phyloP scores from a whole-genome alignment of 2,329 filamentous ascomycete genomes.

The Aspergillus floridensis region DNA sequence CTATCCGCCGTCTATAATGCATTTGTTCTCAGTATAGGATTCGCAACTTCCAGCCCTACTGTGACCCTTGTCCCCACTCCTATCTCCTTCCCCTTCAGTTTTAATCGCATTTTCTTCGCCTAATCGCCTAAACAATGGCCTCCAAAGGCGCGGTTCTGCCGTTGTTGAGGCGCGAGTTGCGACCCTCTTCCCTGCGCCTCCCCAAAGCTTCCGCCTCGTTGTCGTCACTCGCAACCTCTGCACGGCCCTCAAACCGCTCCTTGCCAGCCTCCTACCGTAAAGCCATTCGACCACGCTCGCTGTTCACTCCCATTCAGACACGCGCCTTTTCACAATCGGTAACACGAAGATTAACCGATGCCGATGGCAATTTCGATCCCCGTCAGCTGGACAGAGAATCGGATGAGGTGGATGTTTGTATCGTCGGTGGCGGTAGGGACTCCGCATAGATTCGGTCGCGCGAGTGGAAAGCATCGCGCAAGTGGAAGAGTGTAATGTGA shows the following conservation, averaged over 20 bases:
- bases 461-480: neutral
- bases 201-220: constrained; percentile 27
- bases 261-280: constrained; percentile 20
- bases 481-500: neutral
- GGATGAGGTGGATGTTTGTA: constrained; percentile 94
- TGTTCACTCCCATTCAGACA: constrained; percentile 31
- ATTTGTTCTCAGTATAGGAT: constrained; percentile 10
- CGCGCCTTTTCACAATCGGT: constrained; percentile 48
- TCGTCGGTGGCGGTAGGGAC: constrained; percentile 75
- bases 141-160: constrained; percentile 41
- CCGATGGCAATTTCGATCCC: constrained; percentile 64
- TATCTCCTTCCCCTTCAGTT: constrained; percentile 1
- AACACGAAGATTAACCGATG: constrained; percentile 42
- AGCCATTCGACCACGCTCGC: constrained; percentile 19
- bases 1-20: constrained; percentile 15
- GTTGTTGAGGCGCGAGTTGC: constrained; percentile 43
- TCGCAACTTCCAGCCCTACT: constrained; percentile 1
- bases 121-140: constrained; percentile 31
- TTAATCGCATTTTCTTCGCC: neutral
- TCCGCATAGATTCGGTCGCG: neutral
- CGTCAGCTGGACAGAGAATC: constrained; percentile 74
- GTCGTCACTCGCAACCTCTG: constrained; percentile 21
- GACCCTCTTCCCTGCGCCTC: constrained; percentile 28
- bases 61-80: neutral
- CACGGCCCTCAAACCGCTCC: constrained; percentile 19